Base-by-base conservation (phyloP, 2,329 filamentous ascomycete genomes). In the Teratosphaeria zuluensis region DNA sequence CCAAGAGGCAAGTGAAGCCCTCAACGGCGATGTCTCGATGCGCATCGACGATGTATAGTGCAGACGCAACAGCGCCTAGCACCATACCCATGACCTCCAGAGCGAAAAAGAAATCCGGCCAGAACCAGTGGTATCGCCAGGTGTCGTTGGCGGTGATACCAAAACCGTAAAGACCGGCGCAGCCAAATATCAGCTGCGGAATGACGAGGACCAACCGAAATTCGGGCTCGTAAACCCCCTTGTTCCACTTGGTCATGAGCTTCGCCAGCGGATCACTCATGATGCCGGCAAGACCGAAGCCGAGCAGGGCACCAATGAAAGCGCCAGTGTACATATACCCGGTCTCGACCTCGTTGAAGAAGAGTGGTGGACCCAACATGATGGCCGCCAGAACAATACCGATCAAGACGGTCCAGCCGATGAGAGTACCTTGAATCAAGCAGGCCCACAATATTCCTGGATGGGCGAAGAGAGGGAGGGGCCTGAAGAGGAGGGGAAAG, bases 331-430 rank as follows among this genome's bases (percentile, higher is more conserved):
- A 95, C 58, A 90, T 83, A 72, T 92, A 91, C n/a, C 92, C 92
- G 1, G 89, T 90, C 68, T 89, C 76, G 56, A 89, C 84, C 74
- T 94, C 86, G 66, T 84, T 79, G 82, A 92, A 96, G 78, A 85
- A 94, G 48, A 92, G 82, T 0, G 90, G 89, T 1, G 87, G 86
- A 1, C 87, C 86, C 53, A 95, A 81, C 76, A 94, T 92, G 64
- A 95, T 86, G 60, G 86, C 84, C n/a, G 86, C 88, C 53, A 95
- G 77, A 64, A 94, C 84, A 61, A 94, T 87, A 58, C 89, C 88
- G 64, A 95, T 92, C 69, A 96, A 90, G 16, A 96, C 89, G 1
- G 92, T 95, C 92, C 92, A 97, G 63, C 92, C 92, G 68, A 96
- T 96, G 69, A 96, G 84, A 4, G 89, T 84, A 16, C 92, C 92